Evolutionary conservation across 257 asterid species (phyloP), one percentile per base, ranked within the genome.

Genomic region (Penstemon eatonii): DNA sequence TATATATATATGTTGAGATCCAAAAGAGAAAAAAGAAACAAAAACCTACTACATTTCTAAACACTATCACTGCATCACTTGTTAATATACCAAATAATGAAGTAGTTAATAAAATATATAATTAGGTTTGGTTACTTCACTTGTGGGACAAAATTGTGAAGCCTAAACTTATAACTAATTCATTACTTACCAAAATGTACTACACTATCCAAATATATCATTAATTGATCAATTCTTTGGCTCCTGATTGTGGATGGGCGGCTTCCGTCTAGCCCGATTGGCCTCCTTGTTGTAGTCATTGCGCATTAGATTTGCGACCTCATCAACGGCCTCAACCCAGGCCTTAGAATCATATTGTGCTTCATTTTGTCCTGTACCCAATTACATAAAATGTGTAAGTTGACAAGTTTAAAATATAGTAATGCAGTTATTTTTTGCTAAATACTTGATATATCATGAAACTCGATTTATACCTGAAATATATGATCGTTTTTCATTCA

Each of bases 231-330:
- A 25, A 25, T 25, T 41, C 4, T 39, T 71, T 0, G 93, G 96
- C 74, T 84, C 66, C 52, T 68, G 82, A 66, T 89, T 89, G 80
- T 89, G 78, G 82, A 87, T 83, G 3, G 96, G 96, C 25, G 96
- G 92, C 72, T 75, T 87, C 53, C 82, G 66, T 40, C 77, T 70
- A 37, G 86, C 77, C 38, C 65, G 66, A 7, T 43, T 74, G 49
- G 15, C 39, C 3, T 63, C 81, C 3, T 25, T 55, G 67, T 89
- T 1, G 33, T 25, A 85, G 80, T 87, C 90, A 76, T 49, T 78
- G 2, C 36, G 19, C 86, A 82, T 86, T 50, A 83, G 75, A 47
- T 73, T 82, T 25, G 74, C 81, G 12, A 84, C 74, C 76, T 87
- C 89, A 6, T 83, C 79, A 2, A 76, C 82, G 59, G 81, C 85